Base-by-base conservation (phyloP, 1,139 yeast species). In the Blastobotrys buckinghamii region DNA sequence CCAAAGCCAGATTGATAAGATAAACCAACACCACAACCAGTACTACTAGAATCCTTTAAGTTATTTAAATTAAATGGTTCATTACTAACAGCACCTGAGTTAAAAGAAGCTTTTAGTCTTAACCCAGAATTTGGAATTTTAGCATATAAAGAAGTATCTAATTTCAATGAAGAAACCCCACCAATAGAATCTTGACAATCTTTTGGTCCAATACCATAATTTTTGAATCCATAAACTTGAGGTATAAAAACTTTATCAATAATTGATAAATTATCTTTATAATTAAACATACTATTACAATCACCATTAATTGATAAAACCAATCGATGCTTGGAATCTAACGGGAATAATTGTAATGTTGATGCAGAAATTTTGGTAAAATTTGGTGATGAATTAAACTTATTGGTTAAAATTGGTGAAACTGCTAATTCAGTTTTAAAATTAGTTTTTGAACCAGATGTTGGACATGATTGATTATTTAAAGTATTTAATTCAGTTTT, bases 151-250 rank as follows among this genome's bases (percentile, higher is more conserved):
- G 47, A 12, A 15, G 42, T 24, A 1, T 42, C 33, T 24, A 34
- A 42, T 26, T 38, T 13, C 17, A 38, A 10, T 13, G 24, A 16
- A 2, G 43, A 42, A 8, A 17, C 9, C n/a, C 47, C 47, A 27
- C 97, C 98, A n/a, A 87, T 64, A 3, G 71, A 66, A 44, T 70
- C 73, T 2, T 54, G 55, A 1, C 70, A 74, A 46, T 78, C 83
- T 58, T 85, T 82, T 1, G 97, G 97, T 0, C 98, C 98, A 40
- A 89, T 64, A 0, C 96, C 95, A 65, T 87, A 84, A 59, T 81
- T 68, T 35, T 75, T 72, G 63, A 85, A 87, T 0, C 92, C 86
- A 46, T 95, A 73, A 1, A 88, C 79, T 64, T 86, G 84, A 57
- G 82, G 69, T 6, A 17, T 3, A 35, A 74, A 72, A 62, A 87